Evolutionary conservation across 768 basidiomycete genomes (phyloP).

Genomic region (Paxillus ammoniavirescens): DNA sequence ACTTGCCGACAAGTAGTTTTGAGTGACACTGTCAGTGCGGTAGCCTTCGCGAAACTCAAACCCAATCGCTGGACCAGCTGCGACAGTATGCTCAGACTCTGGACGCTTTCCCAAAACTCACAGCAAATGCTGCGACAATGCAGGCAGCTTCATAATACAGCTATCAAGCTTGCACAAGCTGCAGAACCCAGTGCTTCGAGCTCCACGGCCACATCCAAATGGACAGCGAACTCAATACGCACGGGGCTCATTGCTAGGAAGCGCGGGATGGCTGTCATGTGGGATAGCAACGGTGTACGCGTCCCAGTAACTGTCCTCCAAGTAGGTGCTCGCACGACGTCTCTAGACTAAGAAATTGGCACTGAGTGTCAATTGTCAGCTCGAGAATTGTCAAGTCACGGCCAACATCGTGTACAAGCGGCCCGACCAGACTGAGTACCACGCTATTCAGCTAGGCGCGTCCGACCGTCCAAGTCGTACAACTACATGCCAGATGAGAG

Average conservation of each 20-base stretch:
- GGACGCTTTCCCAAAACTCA: constrained; percentile 30
- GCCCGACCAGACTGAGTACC: constrained; percentile 69
- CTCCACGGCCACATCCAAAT: constrained; percentile 47
- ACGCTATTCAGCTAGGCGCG: constrained; percentile 93
- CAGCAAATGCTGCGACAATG: constrained; percentile 30
- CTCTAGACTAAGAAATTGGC: constrained; percentile 4
- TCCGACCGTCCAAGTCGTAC: constrained; percentile 71
- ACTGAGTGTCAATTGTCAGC: constrained; percentile 37
- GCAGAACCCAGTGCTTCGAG: constrained; percentile 16
- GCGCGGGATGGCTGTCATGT: constrained; percentile 92
- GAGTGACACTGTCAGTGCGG: constrained; percentile 1
- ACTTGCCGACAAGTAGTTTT: not conserved
- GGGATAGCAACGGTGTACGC: constrained; percentile 86
- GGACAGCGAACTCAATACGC: constrained; percentile 82
- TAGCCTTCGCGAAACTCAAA: constrained; percentile 8
- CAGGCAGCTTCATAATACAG: constrained; percentile 47
- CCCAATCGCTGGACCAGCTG: constrained; percentile 4
- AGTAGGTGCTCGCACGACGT: constrained; percentile 42
- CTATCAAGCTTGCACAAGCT: constrained; percentile 29
- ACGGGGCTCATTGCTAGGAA: constrained; percentile 94
- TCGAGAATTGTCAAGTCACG: constrained; percentile 89
- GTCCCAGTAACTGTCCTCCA: constrained; percentile 94
- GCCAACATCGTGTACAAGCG: constrained; percentile 68
- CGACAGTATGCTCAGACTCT: constrained; percentile 48
- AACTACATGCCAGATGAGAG: constrained; percentile 76